These are phyloP conservation scores for Fraxinus cuspidata DNA, from an alignment of 257 asterid species.

Conservation along the genomic window DNA sequence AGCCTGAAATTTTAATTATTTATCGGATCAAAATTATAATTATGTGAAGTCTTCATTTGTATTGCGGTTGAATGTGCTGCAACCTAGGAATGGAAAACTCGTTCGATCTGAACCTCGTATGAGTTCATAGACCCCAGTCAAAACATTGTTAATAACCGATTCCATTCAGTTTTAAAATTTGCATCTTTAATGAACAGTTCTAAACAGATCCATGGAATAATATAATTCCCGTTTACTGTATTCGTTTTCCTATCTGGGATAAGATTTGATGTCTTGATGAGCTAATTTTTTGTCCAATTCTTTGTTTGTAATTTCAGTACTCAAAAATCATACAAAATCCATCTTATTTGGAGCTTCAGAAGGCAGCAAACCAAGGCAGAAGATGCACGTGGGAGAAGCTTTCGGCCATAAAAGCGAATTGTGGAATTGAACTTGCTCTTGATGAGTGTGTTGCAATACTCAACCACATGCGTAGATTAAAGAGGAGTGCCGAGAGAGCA, in stretches of 20 bases:
- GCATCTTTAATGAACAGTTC: background rate
- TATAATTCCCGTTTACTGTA: background rate
- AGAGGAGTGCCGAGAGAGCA: conserved; percentile 83
- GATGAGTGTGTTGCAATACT: conserved; percentile 86
- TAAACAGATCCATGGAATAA: background rate
- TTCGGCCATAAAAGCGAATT: conserved; percentile 87
- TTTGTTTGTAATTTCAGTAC: conserved; percentile 42
- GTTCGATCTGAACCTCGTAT: background rate
- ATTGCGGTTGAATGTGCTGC: background rate
- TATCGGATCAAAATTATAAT: background rate
- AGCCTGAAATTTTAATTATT: background rate
- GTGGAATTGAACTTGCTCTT: conserved; percentile 92
- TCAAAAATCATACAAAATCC: conserved; percentile 89
- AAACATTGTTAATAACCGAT: background rate
- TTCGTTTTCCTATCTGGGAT: background rate
- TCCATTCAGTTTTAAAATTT: background rate
- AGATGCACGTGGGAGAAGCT: conserved; percentile 98
- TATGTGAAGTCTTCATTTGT: background rate
- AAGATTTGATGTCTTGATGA: background rate
- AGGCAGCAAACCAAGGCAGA: conserved; percentile 89
- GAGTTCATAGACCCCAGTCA: background rate
- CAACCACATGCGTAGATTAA: conserved; percentile 89
- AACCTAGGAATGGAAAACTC: background rate
- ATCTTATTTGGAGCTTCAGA: conserved; percentile 71
- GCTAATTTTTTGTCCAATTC: background rate